Evolutionary conservation across 805 yeast genomes (phyloP).

Genomic region (Candida peoriensis): DNA sequence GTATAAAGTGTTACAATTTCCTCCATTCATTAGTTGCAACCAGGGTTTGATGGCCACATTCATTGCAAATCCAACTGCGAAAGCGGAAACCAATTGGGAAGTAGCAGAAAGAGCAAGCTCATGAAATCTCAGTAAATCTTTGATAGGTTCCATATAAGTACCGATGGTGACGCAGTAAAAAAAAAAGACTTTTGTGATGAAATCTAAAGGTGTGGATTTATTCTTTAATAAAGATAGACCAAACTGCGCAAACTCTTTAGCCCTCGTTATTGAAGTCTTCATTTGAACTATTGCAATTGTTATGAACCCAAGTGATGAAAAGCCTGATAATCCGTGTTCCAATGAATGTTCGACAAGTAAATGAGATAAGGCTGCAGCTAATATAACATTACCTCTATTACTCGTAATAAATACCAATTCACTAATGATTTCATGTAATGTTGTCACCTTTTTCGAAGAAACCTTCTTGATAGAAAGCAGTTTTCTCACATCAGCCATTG

Average conservation of each 20-base stretch:
- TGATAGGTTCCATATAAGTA: constrained; percentile 34
- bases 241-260: constrained; percentile 36
- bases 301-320: constrained; percentile 35
- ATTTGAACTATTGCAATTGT: constrained; percentile 34
- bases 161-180: constrained; percentile 39
- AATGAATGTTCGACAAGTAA: constrained; percentile 31
- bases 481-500: constrained; percentile 6
- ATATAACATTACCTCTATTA: constrained; percentile 21
- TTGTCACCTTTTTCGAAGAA: constrained; percentile 24
- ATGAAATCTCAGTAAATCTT: constrained; percentile 28
- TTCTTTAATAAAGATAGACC: constrained; percentile 35
- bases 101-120: constrained; percentile 20
- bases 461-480: constrained; percentile 27
- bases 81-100: constrained; percentile 11
- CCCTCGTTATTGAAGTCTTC: constrained; percentile 28
- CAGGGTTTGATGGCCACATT: constrained; percentile 11
- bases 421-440: constrained; percentile 37
- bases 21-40: constrained; percentile 10
- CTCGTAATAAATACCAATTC: constrained; percentile 34
- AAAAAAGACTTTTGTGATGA: constrained; percentile 36
- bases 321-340: constrained; percentile 36
- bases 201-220: constrained; percentile 29
- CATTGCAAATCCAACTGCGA: constrained; percentile 13
- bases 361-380: constrained; percentile 29
- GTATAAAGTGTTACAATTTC: constrained; percentile 10